phyloP scores from a whole-genome alignment of 2,329 filamentous ascomycete species.

The Berkeleyomyces rouxiae region DNA sequence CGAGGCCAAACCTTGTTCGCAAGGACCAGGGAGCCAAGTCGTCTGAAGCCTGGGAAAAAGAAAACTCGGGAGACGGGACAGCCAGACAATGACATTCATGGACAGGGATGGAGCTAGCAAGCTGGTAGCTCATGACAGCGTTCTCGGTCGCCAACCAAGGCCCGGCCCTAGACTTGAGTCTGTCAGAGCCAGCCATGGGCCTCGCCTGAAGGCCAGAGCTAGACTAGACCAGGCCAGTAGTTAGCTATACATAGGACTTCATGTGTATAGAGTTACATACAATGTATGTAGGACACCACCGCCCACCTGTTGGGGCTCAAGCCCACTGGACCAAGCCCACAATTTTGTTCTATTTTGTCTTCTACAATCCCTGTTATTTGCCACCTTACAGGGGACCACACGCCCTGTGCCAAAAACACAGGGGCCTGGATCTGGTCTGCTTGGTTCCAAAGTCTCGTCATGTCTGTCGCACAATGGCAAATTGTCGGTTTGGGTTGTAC shows the following conservation, averaged over 20 bases:
- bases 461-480: too few species aligned
- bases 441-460: background rate
- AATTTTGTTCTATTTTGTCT: background rate
- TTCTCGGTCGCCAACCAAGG: too few species aligned
- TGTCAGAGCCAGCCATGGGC: too few species aligned
- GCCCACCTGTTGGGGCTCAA: background rate
- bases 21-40: background rate
- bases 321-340: background rate
- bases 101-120: background rate
- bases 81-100: background rate
- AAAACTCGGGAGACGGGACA: background rate
- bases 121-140: too few species aligned
- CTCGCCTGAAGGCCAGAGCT: too few species aligned
- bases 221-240: too few species aligned
- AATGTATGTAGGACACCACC: too few species aligned
- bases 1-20: background rate
- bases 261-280: too few species aligned
- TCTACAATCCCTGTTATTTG: background rate
- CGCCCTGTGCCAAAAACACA: background rate
- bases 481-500: too few species aligned
- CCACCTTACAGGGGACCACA: background rate
- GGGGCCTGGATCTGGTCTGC: background rate
- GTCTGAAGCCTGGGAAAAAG: background rate
- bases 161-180: too few species aligned
- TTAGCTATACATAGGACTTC: too few species aligned